A percentile compares a stretch with the other conserved stretches of the same genome.
Evolutionary conservation across 2,329 filamentous ascomycete species (phyloP).

Genomic region (Calonectria ilicicola): DNA sequence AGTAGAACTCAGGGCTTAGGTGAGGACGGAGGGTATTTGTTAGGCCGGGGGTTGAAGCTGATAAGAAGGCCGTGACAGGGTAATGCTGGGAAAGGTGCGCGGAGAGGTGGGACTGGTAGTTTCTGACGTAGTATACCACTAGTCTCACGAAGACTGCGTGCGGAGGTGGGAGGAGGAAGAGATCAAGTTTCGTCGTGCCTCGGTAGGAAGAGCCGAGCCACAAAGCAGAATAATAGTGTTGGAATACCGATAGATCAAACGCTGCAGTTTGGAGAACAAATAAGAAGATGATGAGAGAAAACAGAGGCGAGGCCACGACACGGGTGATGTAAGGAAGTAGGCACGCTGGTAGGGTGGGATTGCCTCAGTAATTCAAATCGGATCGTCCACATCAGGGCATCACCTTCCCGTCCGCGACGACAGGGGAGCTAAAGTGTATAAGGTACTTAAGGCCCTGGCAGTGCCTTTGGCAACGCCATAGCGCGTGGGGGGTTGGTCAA

Average conservation of each 20-base stretch:
- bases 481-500: slow-evolving; percentile 12
- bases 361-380: slow-evolving; percentile 15
- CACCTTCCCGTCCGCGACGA: background rate
- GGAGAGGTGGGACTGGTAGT: slow-evolving; percentile 26
- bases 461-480: slow-evolving; percentile 1
- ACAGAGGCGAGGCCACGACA: background rate
- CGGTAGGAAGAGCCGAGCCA: background rate
- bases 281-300: slow-evolving; percentile 6
- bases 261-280: background rate
- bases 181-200: background rate
- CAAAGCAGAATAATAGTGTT: background rate
- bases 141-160: slow-evolving; percentile 9
- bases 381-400: slow-evolving; percentile 4
- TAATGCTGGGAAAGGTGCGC: slow-evolving; percentile 15
- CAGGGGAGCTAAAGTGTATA: slow-evolving; percentile 16
- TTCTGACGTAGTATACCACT: slow-evolving; percentile 39
- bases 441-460: slow-evolving; percentile 6
- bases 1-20: background rate
- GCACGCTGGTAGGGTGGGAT: slow-evolving; percentile 14
- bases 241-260: background rate
- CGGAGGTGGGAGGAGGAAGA: background rate
- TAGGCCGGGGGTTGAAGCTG: background rate
- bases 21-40: background rate
- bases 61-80: background rate
- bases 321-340: slow-evolving; percentile 20